phyloP scores from a whole-genome alignment of 2,329 filamentous ascomycete species.

The Clonostachys byssicola region DNA sequence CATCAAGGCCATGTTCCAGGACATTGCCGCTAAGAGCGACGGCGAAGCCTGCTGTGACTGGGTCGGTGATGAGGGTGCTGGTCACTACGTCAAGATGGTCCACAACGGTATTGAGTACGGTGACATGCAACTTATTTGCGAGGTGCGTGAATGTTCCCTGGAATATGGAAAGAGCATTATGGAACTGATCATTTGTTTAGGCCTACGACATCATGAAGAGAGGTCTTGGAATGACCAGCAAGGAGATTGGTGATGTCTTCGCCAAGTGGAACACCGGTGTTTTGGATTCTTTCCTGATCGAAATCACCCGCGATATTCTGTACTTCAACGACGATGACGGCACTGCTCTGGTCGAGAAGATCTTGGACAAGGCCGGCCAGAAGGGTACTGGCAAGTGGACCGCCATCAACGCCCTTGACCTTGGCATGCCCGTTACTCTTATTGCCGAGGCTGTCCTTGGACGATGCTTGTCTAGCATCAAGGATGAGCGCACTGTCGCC shows the following conservation, averaged over 20 bases:
- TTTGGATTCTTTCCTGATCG: constrained; percentile 97
- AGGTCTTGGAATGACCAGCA: constrained; percentile 80
- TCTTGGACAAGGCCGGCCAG: constrained; percentile 95
- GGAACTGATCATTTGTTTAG: constrained; percentile 39
- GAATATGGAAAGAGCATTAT: constrained; percentile 5
- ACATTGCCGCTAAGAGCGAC: constrained; percentile 95
- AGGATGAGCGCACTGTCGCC: constrained; percentile 85
- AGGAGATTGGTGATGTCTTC: constrained; percentile 95
- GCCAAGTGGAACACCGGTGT: constrained; percentile 98
- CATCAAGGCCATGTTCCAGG: constrained; percentile 99
- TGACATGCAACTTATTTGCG: constrained; percentile 99
- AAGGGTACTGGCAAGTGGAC: constrained; percentile 99
- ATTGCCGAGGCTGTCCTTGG: constrained; percentile 97
- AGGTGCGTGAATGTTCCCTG: constrained; percentile 54
- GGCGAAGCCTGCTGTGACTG: constrained; percentile 98
- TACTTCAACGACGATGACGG: constrained; percentile 97
- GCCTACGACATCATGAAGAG: constrained; percentile 99
- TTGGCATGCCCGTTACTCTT: constrained; percentile 96
- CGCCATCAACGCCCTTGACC: constrained; percentile 96
- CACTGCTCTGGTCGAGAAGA: constrained; percentile 92
- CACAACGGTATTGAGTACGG: constrained; percentile 99
- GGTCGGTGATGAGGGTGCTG: constrained; percentile 98
- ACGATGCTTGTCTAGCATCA: constrained; percentile 90
- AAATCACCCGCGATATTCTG: constrained; percentile 98
- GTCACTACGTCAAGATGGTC: constrained; percentile 99